These are phyloP conservation scores for Isatis lusitanica DNA, from an alignment of 441 rosid species.

Conservation along the genomic window DNA sequence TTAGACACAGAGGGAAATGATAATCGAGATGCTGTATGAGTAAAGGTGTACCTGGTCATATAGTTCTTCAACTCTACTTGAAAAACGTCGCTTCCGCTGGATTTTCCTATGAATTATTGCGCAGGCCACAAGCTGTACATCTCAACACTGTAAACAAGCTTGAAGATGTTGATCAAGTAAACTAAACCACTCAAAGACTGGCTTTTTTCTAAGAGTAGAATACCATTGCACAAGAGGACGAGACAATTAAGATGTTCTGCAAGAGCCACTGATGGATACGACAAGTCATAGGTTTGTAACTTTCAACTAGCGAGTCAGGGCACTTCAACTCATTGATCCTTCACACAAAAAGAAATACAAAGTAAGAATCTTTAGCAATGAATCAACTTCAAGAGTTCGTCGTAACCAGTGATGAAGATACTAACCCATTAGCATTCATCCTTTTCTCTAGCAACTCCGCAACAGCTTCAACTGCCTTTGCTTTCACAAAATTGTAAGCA, in stretches of 20 bases:
- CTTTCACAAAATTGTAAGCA: conserved; percentile 45
- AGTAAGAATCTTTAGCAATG: not conserved
- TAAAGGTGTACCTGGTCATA: conserved; percentile 61
- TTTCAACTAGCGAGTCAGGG: conserved; percentile 59
- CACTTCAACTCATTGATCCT: conserved; percentile 80
- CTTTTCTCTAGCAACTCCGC: conserved; percentile 50
- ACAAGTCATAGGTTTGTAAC: conserved; percentile 67
- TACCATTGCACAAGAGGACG: conserved; percentile 61
- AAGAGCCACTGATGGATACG: conserved; percentile 59
- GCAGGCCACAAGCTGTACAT: conserved; percentile 65
- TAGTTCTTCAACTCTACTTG: conserved; percentile 64
- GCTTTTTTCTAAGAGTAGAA: conserved; percentile 30
- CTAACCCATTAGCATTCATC: conserved; percentile 57
- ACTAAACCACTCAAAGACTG: conserved; percentile 39
- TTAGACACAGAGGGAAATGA: conserved; percentile 1
- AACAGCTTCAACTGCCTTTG: conserved; percentile 51
- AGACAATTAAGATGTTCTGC: conserved; percentile 43
- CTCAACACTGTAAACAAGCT: conserved; percentile 58
- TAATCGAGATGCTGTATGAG: not conserved
- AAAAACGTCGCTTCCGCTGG: conserved; percentile 41
- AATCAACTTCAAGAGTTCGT: not conserved
- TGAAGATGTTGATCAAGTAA: conserved; percentile 44
- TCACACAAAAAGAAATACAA: conserved; percentile 1
- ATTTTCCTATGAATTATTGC: conserved; percentile 47
- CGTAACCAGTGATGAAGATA: not conserved